Conservation (phyloP, 306 rosid species). For the Astragalus membranaceus region DNA sequence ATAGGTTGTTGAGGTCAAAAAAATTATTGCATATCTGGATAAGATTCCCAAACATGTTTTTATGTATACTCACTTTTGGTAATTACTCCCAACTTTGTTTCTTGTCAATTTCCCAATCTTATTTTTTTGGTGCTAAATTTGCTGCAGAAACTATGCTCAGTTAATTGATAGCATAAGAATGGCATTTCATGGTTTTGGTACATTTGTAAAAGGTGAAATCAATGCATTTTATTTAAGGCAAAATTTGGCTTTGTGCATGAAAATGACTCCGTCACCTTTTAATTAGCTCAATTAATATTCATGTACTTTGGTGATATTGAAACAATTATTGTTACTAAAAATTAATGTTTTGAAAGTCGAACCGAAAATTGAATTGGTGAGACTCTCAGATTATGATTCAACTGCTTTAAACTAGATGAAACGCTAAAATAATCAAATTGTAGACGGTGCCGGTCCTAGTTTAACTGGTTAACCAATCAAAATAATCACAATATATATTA, state of each 20-base stretch:
- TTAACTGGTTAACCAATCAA: no score
- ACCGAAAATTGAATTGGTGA: no score
- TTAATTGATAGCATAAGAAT: neutral
- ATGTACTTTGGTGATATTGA: neutral
- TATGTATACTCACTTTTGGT: conserved; percentile 25
- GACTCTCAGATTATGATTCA: no score
- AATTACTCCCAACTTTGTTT: conserved; percentile 14
- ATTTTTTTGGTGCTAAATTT: neutral
- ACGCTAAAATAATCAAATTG: no score
- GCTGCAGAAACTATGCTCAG: neutral
- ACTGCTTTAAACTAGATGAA: no score
- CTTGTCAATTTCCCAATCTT: conserved; percentile 11
- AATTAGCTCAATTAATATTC: neutral
- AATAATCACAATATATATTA: neutral
- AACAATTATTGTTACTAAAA: neutral
- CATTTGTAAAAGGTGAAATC: no score
- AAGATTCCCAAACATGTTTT: conserved; percentile 39
- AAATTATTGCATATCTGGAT: conserved; percentile 22
- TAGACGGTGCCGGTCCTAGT: no score
- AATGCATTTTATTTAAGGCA: no score
- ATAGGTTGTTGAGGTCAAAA: conserved; percentile 36
- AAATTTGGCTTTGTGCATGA: neutral
- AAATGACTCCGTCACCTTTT: neutral
- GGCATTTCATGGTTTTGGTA: neutral
- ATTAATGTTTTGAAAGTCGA: no score